Conservation (phyloP, 495 filamentous ascomycete genomes). For the Talaromyces adpressus region DNA sequence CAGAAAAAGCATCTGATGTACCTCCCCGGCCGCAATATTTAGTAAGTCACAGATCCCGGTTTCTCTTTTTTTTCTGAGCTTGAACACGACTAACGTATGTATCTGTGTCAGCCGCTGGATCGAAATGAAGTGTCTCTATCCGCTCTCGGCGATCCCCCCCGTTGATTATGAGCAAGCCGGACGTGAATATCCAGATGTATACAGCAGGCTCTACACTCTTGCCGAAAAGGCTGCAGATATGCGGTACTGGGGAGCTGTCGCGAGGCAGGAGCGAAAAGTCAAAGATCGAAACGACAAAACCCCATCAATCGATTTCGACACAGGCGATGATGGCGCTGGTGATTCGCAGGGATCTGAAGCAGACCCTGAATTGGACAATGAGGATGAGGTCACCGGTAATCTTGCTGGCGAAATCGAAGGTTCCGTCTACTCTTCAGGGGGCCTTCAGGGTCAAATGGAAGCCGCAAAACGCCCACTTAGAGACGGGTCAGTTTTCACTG, state of each 20-base stretch:
- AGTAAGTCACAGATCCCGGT: not conserved
- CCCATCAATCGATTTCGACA: not conserved
- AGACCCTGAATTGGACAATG: not conserved
- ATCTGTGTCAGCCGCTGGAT: not conserved
- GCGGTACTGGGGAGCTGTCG: not conserved
- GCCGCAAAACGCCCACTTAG: not conserved
- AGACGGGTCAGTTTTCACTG: not conserved
- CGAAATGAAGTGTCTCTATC: constrained; percentile 1
- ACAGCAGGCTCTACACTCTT: not conserved
- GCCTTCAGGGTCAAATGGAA: not conserved
- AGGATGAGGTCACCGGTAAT: not conserved
- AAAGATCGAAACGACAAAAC: not conserved
- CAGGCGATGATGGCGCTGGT: not conserved
- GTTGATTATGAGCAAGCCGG: not conserved
- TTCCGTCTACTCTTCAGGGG: not conserved
- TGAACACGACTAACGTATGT: not conserved
- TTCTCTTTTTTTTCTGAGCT: not conserved
- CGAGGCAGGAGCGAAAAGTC: not conserved
- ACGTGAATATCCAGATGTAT: not conserved
- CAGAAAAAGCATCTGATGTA: not conserved
- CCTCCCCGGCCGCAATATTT: not conserved
- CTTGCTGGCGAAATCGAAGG: not conserved
- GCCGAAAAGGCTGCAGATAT: not conserved
- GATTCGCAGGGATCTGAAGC: not conserved
- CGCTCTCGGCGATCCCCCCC: not conserved